A percentile compares a stretch with the other conserved stretches of the same genome.
Conservation (phyloP, 1,284 basidiomycete species). For the Boletus putidus region DNA sequence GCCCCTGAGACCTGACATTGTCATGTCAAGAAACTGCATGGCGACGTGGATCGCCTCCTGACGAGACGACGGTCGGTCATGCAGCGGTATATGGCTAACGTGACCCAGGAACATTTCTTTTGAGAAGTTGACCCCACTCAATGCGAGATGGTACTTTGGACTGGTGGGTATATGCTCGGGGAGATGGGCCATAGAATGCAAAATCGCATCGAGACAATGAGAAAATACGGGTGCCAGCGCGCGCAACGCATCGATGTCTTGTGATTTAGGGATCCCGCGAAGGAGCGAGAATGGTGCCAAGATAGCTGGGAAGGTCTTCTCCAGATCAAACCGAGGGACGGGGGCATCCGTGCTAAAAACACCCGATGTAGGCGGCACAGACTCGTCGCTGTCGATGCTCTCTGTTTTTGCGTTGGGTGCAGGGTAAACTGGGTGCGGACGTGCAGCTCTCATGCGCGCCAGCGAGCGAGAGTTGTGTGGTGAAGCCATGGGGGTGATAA, state of each 20-base stretch:
- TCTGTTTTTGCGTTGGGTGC: conserved; percentile 12
- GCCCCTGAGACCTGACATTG: conserved; percentile 31
- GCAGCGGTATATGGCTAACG: conserved; percentile 17
- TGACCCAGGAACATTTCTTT: conserved; percentile 32
- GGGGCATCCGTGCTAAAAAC: background rate
- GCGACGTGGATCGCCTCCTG: conserved; percentile 21
- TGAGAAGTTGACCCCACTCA: conserved; percentile 28
- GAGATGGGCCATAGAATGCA: conserved; percentile 31
- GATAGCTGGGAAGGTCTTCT: conserved; percentile 38
- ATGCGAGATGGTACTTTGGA: conserved; percentile 27
- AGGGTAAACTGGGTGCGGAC: background rate
- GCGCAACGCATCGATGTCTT: conserved; percentile 33
- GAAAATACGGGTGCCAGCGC: conserved; percentile 30
- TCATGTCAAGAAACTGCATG: conserved; percentile 31
- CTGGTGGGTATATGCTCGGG: conserved; percentile 25
- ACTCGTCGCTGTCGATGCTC: conserved; percentile 20
- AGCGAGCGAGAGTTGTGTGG: conserved; percentile 14
- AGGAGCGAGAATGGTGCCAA: conserved; percentile 31
- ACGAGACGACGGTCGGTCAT: conserved; percentile 5
- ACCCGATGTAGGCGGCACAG: conserved; percentile 11
- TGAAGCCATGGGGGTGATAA: conserved; percentile 17
- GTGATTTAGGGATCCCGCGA: conserved; percentile 23
- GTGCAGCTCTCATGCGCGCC: conserved; percentile 7
- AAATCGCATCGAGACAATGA: conserved; percentile 31
- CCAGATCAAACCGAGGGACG: conserved; percentile 30